Conservation (phyloP, 1,284 basidiomycete species). For the Apiotrichum laibachii region DNA sequence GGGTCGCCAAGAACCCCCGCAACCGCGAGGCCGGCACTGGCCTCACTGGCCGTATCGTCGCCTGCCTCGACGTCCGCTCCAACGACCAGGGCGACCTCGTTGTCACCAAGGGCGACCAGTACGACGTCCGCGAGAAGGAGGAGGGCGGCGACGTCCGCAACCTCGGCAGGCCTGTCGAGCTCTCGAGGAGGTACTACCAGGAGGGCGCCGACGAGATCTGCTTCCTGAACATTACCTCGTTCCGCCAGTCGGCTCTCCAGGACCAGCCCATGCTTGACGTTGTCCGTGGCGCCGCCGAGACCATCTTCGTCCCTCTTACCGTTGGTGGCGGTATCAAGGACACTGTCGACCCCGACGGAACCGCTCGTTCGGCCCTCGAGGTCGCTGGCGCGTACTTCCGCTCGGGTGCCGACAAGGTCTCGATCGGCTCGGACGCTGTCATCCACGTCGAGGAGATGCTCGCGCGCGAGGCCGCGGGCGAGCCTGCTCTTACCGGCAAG, state of each 20-base stretch:
- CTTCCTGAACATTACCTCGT: conserved; percentile 98
- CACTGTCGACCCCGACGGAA: conserved; percentile 92
- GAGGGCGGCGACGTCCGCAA: conserved; percentile 82
- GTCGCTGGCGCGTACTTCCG: conserved; percentile 96
- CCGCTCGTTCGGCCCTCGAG: conserved; percentile 77
- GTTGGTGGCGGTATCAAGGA: conserved; percentile 99
- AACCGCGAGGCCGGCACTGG: conserved; percentile 56
- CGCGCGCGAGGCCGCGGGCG: conserved; percentile 55
- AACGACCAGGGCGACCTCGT: conserved; percentile 97
- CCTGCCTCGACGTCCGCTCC: conserved; percentile 95
- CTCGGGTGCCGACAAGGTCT: conserved; percentile 91
- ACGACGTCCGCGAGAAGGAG: conserved; percentile 87
- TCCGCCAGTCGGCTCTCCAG: conserved; percentile 88
- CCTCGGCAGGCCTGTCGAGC: conserved; percentile 93
- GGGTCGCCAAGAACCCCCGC: conserved; percentile 14
- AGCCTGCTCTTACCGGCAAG: conserved; percentile 52
- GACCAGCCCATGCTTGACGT: conserved; percentile 99
- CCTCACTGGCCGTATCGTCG: conserved; percentile 90
- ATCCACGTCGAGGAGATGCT: conserved; percentile 84
- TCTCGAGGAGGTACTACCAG: conserved; percentile 80
- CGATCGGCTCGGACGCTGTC: conserved; percentile 93
- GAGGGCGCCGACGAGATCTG: conserved; percentile 95
- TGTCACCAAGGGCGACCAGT: conserved; percentile 99
- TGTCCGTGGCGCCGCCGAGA: conserved; percentile 82
- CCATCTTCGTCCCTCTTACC: conserved; percentile 95